These are phyloP conservation scores for Leucaena leucocephala DNA, from an alignment of 306 rosid species.

Conservation along the genomic window DNA sequence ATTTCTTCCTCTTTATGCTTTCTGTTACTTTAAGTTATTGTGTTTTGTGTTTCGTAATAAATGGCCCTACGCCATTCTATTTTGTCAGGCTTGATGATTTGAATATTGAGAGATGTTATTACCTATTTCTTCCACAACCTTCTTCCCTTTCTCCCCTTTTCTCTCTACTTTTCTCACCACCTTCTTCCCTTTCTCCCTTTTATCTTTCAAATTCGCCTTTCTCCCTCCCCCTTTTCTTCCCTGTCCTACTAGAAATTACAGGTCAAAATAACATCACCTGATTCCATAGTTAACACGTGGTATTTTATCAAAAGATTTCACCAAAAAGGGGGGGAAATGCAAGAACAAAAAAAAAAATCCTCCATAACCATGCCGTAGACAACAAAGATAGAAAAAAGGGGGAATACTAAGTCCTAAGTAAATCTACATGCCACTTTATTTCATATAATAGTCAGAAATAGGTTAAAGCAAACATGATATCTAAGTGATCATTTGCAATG, in stretches of 20 bases:
- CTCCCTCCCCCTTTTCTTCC: not conserved
- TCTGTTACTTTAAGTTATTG: not conserved
- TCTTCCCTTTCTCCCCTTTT: no score
- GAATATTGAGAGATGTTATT: no score
- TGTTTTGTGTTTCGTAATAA: no score
- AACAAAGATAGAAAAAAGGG: not conserved
- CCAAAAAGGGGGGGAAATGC: not conserved
- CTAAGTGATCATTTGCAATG: not conserved
- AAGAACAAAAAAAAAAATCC: not conserved
- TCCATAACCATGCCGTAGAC: not conserved
- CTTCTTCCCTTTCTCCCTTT: not conserved
- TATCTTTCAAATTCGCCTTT: not conserved
- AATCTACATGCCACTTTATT: not conserved
- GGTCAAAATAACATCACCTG: not conserved
- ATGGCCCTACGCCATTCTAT: no score
- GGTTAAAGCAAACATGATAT: not conserved
- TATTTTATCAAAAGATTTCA: not conserved
- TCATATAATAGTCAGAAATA: not conserved
- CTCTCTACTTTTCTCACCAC: no score
- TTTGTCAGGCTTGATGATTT: no score
- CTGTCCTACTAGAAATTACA: not conserved
- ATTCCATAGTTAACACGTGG: not conserved
- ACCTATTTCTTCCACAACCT: no score
- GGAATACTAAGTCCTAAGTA: not conserved
- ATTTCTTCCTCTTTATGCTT: not conserved